These are phyloP conservation scores for Pseudocercospora cruenta DNA, from an alignment of 2,329 filamentous ascomycete species.

Conservation along the genomic window DNA sequence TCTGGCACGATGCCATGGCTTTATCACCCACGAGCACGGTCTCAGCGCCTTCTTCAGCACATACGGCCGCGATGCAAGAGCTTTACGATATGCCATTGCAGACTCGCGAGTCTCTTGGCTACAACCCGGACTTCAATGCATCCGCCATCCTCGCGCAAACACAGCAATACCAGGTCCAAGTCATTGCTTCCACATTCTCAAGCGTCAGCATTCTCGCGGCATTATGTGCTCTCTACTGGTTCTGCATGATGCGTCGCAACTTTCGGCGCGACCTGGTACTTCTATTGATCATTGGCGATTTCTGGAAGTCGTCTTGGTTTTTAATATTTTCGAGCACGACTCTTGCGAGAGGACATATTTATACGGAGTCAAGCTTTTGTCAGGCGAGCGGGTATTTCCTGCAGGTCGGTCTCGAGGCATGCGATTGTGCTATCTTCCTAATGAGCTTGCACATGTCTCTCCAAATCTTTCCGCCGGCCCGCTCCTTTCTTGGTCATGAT, in stretches of 20 bases:
- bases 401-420: conserved; percentile 33
- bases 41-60: neutral
- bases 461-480: conserved; percentile 66
- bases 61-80: neutral
- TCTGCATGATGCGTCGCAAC: conserved; percentile 70
- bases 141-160: conserved; percentile 20
- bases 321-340: conserved; percentile 66
- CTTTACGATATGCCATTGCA: neutral
- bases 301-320: conserved; percentile 71
- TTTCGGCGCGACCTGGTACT: conserved; percentile 78
- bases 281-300: conserved; percentile 72
- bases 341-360: conserved; percentile 52
- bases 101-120: conserved; percentile 15
- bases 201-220: conserved; percentile 61
- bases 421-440: conserved; percentile 68
- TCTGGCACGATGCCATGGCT: conserved; percentile 3
- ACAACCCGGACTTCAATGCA: conserved; percentile 26
- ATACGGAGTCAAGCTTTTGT: conserved; percentile 29
- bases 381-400: conserved; percentile 37
- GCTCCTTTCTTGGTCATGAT: conserved; percentile 52
- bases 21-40: neutral
- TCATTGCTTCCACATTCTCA: conserved; percentile 41
- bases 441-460: conserved; percentile 74
- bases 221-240: conserved; percentile 68
- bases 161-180: conserved; percentile 36